Evolutionary conservation across 2,329 filamentous ascomycete species (phyloP).

Genomic region (Beauveria varroae): DNA sequence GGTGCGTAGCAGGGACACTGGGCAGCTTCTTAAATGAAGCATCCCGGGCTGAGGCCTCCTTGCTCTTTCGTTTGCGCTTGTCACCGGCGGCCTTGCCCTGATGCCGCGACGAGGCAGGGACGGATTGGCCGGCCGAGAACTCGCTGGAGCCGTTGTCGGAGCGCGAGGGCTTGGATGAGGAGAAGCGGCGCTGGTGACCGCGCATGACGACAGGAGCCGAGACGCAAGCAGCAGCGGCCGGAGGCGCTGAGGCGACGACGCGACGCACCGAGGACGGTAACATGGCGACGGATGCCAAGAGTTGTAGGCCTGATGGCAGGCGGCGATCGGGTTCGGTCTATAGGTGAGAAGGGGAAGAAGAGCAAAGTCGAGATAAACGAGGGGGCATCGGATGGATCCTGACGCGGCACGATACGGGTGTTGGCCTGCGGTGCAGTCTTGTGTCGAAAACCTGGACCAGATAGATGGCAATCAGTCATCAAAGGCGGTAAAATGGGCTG

Average conservation of each 20-base stretch:
- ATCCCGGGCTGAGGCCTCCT: slow-evolving; percentile 38
- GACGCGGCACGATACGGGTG: slow-evolving; percentile 7
- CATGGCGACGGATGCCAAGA: slow-evolving; percentile 30
- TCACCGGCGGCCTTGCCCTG: slow-evolving; percentile 38
- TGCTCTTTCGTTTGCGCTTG: slow-evolving; percentile 53
- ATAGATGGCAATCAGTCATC: background rate
- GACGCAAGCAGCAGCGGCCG: slow-evolving; percentile 31
- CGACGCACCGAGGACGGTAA: slow-evolving; percentile 50
- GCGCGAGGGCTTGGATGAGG: slow-evolving; percentile 55
- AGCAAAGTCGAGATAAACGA: background rate
- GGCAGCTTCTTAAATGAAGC: slow-evolving; percentile 53
- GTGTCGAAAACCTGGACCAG: slow-evolving; percentile 4
- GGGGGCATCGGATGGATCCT: slow-evolving; percentile 8
- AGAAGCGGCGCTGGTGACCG: slow-evolving; percentile 47
- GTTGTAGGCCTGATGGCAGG: slow-evolving; percentile 12
- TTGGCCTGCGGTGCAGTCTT: background rate
- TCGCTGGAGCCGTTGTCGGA: slow-evolving; percentile 49
- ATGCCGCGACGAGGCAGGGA: slow-evolving; percentile 39
- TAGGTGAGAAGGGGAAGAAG: slow-evolving; percentile 4
- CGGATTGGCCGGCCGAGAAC: slow-evolving; percentile 40
- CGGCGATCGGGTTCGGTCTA: background rate
- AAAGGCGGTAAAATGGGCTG: slow-evolving; percentile 9
- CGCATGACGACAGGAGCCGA: slow-evolving; percentile 29
- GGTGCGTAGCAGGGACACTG: slow-evolving; percentile 66
- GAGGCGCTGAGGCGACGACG: slow-evolving; percentile 40